A percentile compares a stretch with the other conserved stretches of the same genome.
Evolutionary conservation across 331 rosid genomes (phyloP).

Genomic region (Quercus phellos): DNA sequence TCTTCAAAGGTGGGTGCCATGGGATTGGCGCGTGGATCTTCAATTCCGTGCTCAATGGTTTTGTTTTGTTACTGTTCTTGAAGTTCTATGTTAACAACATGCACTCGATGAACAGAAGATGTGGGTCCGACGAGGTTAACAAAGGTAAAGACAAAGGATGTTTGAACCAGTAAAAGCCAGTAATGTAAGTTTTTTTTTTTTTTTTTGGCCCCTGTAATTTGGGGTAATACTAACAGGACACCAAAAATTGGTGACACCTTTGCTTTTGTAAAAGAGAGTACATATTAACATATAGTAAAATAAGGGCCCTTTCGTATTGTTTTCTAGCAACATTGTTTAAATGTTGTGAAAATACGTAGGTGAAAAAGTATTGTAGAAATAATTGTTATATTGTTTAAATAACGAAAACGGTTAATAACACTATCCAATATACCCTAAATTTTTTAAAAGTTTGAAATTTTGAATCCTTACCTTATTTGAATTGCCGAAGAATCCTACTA

Average conservation of each 20-base stretch:
- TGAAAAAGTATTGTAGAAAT: no score
- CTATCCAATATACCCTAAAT: no score
- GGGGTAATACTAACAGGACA: neutral
- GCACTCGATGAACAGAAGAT: constrained; percentile 22
- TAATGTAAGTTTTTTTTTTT: neutral
- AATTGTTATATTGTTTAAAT: no score
- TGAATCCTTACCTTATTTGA: neutral
- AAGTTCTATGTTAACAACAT: constrained; percentile 56
- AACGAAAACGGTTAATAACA: no score
- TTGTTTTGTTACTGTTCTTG: constrained; percentile 46
- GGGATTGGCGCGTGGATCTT: constrained; percentile 86
- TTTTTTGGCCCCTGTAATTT: neutral
- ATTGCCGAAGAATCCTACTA: neutral
- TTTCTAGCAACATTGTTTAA: no score
- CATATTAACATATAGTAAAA: no score
- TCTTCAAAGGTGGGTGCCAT: constrained; percentile 64
- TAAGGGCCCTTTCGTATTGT: no score
- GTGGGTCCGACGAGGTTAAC: neutral
- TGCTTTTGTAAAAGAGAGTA: no score
- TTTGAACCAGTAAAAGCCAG: neutral
- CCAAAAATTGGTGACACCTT: no score
- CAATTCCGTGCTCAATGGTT: constrained; percentile 61
- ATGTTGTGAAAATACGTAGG: fast-evolving
- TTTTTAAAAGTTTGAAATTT: no score
- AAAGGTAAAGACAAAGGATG: neutral